Evolutionary conservation across 192 early-diverging fungal species (phyloP).

Genomic region (Backusella morwellensis): DNA sequence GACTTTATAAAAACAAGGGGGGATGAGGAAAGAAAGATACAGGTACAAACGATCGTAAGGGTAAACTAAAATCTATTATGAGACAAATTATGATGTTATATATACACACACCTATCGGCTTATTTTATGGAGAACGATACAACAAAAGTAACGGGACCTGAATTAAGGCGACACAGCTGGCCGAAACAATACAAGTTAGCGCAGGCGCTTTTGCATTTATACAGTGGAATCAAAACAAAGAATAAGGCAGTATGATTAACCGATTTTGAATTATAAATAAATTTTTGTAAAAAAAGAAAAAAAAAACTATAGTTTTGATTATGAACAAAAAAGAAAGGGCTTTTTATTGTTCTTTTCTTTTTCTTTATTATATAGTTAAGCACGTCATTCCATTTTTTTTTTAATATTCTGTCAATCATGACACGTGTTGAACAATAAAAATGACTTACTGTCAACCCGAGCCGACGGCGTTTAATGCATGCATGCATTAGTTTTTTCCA

Average conservation of each 20-base stretch:
- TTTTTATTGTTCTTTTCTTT: not conserved
- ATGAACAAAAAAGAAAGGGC: not conserved
- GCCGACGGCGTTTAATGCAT: constrained; percentile 4
- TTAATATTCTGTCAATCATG: not conserved
- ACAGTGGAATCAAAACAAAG: not conserved
- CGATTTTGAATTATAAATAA: not conserved
- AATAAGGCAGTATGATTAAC: not conserved
- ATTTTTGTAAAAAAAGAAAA: not conserved
- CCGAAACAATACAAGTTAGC: not conserved
- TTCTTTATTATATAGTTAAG: not conserved
- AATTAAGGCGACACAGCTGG: not conserved
- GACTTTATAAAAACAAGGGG: not conserved
- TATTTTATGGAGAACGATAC: not conserved
- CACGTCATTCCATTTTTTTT: not conserved
- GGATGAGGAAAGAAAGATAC: not conserved
- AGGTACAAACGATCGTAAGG: not conserved
- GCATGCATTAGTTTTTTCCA: not conserved
- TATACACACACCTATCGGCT: not conserved
- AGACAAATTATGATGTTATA: not conserved
- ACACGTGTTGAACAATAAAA: constrained; percentile 3
- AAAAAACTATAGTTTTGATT: not conserved
- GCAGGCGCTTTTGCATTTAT: not conserved
- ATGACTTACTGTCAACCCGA: constrained; percentile 4
- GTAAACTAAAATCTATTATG: not conserved
- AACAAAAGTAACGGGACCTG: not conserved